Conservation (phyloP, 2,329 filamentous ascomycete species). For the Ophiosphaerella korrae region DNA sequence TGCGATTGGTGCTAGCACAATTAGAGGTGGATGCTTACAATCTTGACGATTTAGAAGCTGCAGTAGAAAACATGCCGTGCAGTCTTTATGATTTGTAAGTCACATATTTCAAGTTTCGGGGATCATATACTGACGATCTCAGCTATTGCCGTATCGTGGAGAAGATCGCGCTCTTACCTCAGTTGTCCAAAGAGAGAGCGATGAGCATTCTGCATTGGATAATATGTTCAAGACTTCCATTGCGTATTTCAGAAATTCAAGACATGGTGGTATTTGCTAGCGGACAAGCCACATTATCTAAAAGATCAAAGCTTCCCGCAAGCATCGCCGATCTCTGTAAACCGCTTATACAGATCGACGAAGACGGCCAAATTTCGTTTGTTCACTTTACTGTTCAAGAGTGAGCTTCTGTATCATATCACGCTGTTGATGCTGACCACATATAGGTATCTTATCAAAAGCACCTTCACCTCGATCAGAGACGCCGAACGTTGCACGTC, state of each 20-base stretch:
- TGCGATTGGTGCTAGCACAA: constrained; percentile 2
- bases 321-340: not conserved
- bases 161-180: not conserved
- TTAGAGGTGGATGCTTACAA: constrained; percentile 2
- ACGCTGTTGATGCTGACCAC: not conserved
- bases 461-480: not conserved
- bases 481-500: not conserved
- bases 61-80: not conserved
- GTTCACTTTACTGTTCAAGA: constrained; percentile 1
- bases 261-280: not conserved
- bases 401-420: not conserved
- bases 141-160: not conserved
- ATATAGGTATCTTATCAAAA: constrained; percentile 1
- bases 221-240: not conserved
- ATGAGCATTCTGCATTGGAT: constrained; percentile 5
- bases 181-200: not conserved
- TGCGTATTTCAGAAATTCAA: not conserved
- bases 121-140: not conserved
- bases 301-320: not conserved
- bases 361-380: not conserved
- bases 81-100: not conserved
- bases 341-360: not conserved
- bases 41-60: constrained; percentile 2
- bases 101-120: no score
- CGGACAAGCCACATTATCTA: not conserved